These are phyloP conservation scores for Glycine latifolia DNA, from an alignment of 306 rosid species.

Conservation along the genomic window DNA sequence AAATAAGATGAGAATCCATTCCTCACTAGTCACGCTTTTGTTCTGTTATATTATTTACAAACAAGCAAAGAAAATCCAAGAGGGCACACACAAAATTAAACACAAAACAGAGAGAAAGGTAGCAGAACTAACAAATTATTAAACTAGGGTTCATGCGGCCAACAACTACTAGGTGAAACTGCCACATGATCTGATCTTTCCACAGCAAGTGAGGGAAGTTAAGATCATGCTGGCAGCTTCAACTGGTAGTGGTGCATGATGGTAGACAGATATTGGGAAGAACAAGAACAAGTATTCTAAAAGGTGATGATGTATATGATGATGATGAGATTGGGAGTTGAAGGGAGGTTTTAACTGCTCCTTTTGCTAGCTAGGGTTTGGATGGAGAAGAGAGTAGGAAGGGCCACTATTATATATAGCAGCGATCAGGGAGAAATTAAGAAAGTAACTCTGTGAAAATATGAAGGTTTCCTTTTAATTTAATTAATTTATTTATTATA, in stretches of 20 bases:
- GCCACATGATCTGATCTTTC: constrained; percentile 98
- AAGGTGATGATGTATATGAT: neutral
- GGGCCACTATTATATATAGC: constrained; percentile 63
- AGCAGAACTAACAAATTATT: neutral
- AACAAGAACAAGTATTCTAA: constrained; percentile 20
- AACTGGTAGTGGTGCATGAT: constrained; percentile 70
- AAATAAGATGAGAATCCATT: constrained; percentile 11
- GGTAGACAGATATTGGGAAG: neutral
- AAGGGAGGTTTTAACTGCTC: constrained; percentile 16
- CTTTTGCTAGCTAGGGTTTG: constrained; percentile 74
- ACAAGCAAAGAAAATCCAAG: neutral
- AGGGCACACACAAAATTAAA: neutral
- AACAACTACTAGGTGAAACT: constrained; percentile 93
- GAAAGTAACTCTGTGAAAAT: constrained; percentile 19
- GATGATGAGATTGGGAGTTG: constrained; percentile 35
- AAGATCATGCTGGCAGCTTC: constrained; percentile 99
- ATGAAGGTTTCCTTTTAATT: neutral
- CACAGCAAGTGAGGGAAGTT: constrained; percentile 66
- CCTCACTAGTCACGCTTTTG: neutral
- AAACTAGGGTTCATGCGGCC: constrained; percentile 62
- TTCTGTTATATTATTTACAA: neutral
- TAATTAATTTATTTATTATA: neutral
- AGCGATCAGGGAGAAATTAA: constrained; percentile 35
- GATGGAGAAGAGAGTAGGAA: constrained; percentile 58
- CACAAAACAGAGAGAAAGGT: neutral